Conservation (phyloP, 192 early-diverging fungal genomes). For the Gonapodya prolifera region DNA sequence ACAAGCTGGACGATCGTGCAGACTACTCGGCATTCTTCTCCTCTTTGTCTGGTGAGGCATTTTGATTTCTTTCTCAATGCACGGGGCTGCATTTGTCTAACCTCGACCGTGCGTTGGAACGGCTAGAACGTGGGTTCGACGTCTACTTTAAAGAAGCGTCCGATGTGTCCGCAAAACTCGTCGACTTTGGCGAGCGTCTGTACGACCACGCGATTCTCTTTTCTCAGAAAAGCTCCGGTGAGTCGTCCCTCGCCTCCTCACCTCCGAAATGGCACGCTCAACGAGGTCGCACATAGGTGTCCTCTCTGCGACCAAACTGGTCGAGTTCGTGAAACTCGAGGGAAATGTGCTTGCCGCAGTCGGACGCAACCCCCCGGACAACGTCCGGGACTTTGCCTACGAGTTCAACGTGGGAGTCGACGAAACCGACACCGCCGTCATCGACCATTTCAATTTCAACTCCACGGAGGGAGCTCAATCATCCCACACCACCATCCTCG, state of each 20-base stretch:
- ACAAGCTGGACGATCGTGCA: constrained; percentile 27
- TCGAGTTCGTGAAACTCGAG: constrained; percentile 79
- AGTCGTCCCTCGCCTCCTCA: constrained; percentile 10
- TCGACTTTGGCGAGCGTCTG: constrained; percentile 41
- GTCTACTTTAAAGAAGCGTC: constrained; percentile 38
- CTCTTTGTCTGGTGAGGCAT: constrained; percentile 34
- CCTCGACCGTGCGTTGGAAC: background rate
- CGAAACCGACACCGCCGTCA: constrained; percentile 45
- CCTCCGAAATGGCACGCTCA: background rate
- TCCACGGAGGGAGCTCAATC: constrained; percentile 18
- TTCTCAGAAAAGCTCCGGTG: constrained; percentile 56
- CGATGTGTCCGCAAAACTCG: constrained; percentile 37
- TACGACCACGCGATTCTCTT: constrained; percentile 78
- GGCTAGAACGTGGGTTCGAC: constrained; percentile 43
- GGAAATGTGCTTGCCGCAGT: constrained; percentile 79
- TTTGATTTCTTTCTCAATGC: background rate
- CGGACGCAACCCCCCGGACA: constrained; percentile 46
- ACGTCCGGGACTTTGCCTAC: constrained; percentile 64
- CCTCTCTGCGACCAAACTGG: constrained; percentile 23
- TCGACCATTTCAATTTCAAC: constrained; percentile 56
- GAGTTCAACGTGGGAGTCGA: constrained; percentile 87
- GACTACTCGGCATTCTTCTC: constrained; percentile 42
- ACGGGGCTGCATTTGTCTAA: background rate
- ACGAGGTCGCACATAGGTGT: background rate
- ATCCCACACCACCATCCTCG: constrained; percentile 44